phyloP scores from a whole-genome alignment of 495 filamentous ascomycete genomes.

The Pyrenula massariospora region DNA sequence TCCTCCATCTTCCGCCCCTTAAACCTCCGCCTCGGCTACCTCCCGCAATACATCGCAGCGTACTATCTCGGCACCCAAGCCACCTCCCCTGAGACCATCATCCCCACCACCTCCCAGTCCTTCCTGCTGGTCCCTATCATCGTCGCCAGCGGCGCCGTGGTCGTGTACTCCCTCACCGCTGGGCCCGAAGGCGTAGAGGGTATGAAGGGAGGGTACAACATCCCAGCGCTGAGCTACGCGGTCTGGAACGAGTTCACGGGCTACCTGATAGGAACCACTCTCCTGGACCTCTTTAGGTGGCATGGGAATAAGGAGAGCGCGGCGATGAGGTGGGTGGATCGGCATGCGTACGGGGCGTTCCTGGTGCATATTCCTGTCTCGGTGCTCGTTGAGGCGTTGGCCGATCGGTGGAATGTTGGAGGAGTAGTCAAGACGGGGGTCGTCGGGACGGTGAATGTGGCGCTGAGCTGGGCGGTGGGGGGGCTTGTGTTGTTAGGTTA shows the following conservation, averaged over 20 bases:
- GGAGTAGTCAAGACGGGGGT: not conserved
- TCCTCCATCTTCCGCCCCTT: not conserved
- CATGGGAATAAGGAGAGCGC: not conserved
- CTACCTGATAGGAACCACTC: not conserved
- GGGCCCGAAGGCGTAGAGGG: not conserved
- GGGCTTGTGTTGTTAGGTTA: too few relatives aligned
- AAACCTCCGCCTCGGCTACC: not conserved
- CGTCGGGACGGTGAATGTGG: not conserved
- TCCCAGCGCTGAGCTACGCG: not conserved
- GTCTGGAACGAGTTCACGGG: not conserved
- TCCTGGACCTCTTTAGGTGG: not conserved
- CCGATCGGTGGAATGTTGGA: not conserved
- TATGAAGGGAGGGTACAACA: not conserved
- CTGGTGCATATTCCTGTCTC: not conserved
- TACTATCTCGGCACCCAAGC: not conserved
- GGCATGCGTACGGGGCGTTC: not conserved
- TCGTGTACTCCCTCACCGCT: not conserved
- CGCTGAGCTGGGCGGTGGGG: not conserved
- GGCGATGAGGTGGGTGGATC: not conserved
- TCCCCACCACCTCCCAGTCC: not conserved
- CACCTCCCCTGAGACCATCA: not conserved
- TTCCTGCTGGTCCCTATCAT: not conserved
- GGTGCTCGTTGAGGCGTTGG: not conserved
- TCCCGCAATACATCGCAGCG: not conserved
- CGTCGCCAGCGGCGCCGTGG: not conserved